These are phyloP conservation scores for Ustilago nuda DNA, from an alignment of 1,284 basidiomycete genomes.

Conservation along the genomic window DNA sequence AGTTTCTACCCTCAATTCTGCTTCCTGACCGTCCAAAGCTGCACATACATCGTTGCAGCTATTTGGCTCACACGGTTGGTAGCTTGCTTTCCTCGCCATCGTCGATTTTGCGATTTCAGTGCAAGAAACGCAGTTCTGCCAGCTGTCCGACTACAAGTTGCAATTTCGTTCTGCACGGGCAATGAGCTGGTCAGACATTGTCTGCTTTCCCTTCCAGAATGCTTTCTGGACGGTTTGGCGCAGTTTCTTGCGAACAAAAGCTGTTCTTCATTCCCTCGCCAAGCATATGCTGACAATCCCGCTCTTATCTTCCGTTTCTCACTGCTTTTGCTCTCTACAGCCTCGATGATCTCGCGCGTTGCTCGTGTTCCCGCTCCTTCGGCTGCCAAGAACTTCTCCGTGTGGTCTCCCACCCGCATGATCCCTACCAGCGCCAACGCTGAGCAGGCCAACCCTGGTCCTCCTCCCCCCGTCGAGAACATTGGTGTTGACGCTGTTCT, in stretches of 20 bases:
- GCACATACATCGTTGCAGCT: not conserved
- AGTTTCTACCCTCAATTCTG: conserved; percentile 15
- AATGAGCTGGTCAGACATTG: not conserved
- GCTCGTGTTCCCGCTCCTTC: conserved; percentile 37
- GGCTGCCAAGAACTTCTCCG: conserved; percentile 40
- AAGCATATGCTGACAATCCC: conserved; percentile 6
- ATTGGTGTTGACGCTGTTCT: conserved; percentile 67
- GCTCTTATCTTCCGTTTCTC: not conserved
- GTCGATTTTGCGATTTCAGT: not conserved
- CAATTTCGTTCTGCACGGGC: not conserved
- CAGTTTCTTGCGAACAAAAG: not conserved
- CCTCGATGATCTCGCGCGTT: conserved; percentile 46
- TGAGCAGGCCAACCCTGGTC: conserved; percentile 63
- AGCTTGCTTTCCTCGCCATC: not conserved
- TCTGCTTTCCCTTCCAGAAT: not conserved
- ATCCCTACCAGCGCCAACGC: conserved; percentile 38
- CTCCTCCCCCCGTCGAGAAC: conserved; percentile 64
- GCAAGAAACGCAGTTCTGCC: not conserved
- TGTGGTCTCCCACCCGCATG: conserved; percentile 48
- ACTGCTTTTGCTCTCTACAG: conserved; percentile 11
- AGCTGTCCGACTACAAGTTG: not conserved
- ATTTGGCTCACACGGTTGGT: not conserved
- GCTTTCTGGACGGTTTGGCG: not conserved
- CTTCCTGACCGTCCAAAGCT: not conserved
- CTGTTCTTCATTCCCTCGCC: too few relatives aligned